A percentile compares a stretch with the other conserved stretches of the same genome.
phyloP scores from a whole-genome alignment of 441 rosid species.

The Erysimum cheiri region DNA sequence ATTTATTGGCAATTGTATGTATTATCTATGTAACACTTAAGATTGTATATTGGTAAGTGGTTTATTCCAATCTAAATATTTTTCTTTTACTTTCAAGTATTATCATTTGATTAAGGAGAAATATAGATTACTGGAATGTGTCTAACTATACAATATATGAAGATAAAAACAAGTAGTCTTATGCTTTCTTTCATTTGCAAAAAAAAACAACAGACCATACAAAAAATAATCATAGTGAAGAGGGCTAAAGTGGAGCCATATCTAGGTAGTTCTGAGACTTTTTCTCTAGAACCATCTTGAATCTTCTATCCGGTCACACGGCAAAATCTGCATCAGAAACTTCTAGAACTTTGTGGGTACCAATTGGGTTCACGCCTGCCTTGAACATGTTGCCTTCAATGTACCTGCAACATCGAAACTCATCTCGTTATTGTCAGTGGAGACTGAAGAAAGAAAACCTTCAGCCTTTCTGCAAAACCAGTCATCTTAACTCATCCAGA shows the following conservation, averaged over 20 bases:
- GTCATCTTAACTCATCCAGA: background rate
- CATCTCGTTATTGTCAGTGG: conserved; percentile 5
- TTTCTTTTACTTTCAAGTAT: background rate
- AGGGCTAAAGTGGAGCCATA: conserved; percentile 31
- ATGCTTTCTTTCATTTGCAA: conserved; percentile 32
- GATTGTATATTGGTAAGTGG: background rate
- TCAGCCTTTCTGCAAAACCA: conserved; percentile 13
- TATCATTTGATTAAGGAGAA: conserved; percentile 27
- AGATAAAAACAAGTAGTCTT: conserved; percentile 19
- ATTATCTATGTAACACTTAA: background rate
- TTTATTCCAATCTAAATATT: conserved; percentile 3
- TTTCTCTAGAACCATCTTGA: conserved; percentile 32
- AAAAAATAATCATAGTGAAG: conserved; percentile 24
- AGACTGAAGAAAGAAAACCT: background rate
- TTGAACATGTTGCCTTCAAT: conserved; percentile 73
- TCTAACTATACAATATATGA: conserved; percentile 37
- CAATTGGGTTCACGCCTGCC: conserved; percentile 67
- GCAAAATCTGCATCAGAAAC: conserved; percentile 74
- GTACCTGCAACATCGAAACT: conserved; percentile 52
- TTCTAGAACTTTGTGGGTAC: conserved; percentile 69
- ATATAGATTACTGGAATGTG: background rate
- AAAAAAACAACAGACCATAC: conserved; percentile 32
- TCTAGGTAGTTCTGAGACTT: conserved; percentile 41
- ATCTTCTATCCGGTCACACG: conserved; percentile 47
- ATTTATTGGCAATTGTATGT: conserved; percentile 39